Conservation (phyloP, 1,139 yeast species). For the Zygosaccharomyces pseudobailii region DNA sequence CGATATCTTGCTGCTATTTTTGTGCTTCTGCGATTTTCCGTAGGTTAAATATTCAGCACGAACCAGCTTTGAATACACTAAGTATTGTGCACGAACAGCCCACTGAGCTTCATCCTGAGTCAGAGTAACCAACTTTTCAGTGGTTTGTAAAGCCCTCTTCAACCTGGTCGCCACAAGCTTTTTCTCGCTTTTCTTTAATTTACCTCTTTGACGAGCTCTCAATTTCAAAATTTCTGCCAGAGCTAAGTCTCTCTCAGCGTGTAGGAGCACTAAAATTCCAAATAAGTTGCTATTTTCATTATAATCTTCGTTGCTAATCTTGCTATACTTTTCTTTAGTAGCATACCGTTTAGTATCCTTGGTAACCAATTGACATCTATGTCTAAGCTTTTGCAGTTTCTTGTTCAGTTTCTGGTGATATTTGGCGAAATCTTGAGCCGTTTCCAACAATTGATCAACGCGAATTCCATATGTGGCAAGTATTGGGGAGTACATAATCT, state of each 20-base stretch:
- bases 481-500: slow-evolving; percentile 30
- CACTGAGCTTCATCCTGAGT: slow-evolving; percentile 37
- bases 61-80: slow-evolving; percentile 53
- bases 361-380: slow-evolving; percentile 27
- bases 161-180: slow-evolving; percentile 61
- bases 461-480: slow-evolving; percentile 32
- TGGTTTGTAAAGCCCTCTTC: slow-evolving; percentile 53
- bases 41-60: slow-evolving; percentile 43
- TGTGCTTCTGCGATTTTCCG: slow-evolving; percentile 58
- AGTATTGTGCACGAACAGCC: slow-evolving; percentile 49
- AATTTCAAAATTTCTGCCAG: slow-evolving; percentile 29
- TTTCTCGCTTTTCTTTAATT: slow-evolving; percentile 32
- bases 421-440: slow-evolving; percentile 27
- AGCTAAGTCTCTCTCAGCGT: slow-evolving; percentile 32
- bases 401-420: slow-evolving; percentile 32
- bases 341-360: slow-evolving; percentile 31
- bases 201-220: slow-evolving; percentile 30
- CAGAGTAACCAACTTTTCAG: slow-evolving; percentile 43
- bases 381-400: slow-evolving; percentile 30
- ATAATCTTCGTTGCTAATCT: slow-evolving; percentile 23
- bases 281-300: slow-evolving; percentile 28
- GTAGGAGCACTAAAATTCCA: slow-evolving; percentile 28
- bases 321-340: slow-evolving; percentile 25
- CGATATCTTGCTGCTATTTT: slow-evolving; percentile 24
- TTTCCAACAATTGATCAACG: slow-evolving; percentile 30